A percentile compares a stretch with the other conserved stretches of the same genome.
These are phyloP conservation scores for Hypoxylon rubiginosum DNA, from an alignment of 2,329 filamentous ascomycete genomes.

Conservation along the genomic window DNA sequence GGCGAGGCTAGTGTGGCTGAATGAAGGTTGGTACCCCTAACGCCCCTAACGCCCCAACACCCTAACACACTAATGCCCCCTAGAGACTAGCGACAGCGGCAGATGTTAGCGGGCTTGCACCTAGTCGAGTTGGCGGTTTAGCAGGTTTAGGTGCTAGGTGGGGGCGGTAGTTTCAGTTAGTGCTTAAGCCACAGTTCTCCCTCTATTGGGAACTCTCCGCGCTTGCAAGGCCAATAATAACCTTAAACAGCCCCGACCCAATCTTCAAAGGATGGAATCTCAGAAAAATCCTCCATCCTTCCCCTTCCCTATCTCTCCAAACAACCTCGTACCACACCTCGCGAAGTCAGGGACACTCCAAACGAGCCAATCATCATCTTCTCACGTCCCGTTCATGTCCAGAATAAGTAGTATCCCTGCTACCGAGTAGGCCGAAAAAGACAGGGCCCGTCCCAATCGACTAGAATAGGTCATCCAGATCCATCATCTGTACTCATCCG, in stretches of 20 bases:
- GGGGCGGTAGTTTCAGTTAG: conserved; percentile 35
- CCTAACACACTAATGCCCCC: not conserved
- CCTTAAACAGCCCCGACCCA: conserved; percentile 32
- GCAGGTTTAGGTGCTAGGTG: conserved; percentile 4
- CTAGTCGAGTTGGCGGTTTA: not conserved
- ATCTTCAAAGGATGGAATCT: conserved; percentile 26
- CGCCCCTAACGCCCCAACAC: not conserved
- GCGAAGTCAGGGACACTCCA: conserved; percentile 2
- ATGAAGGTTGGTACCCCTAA: not conserved
- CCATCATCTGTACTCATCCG: conserved; percentile 9
- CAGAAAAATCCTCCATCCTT: conserved; percentile 33
- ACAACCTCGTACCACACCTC: conserved; percentile 17
- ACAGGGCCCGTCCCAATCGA: conserved; percentile 27
- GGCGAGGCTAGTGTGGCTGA: conserved; percentile 16
- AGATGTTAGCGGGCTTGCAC: not conserved
- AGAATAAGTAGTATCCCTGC: conserved; percentile 30
- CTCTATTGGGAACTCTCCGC: conserved; percentile 30
- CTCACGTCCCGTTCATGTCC: conserved; percentile 21
- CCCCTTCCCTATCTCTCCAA: conserved; percentile 23
- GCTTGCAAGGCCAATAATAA: conserved; percentile 43
- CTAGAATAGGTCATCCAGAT: conserved; percentile 31
- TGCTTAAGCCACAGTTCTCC: conserved; percentile 31
- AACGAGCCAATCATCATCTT: conserved; percentile 11
- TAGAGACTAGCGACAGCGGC: not conserved
- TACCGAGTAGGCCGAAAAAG: conserved; percentile 36